Conservation (phyloP, 179 eudicot species). For the Heliamphora pulchella region DNA sequence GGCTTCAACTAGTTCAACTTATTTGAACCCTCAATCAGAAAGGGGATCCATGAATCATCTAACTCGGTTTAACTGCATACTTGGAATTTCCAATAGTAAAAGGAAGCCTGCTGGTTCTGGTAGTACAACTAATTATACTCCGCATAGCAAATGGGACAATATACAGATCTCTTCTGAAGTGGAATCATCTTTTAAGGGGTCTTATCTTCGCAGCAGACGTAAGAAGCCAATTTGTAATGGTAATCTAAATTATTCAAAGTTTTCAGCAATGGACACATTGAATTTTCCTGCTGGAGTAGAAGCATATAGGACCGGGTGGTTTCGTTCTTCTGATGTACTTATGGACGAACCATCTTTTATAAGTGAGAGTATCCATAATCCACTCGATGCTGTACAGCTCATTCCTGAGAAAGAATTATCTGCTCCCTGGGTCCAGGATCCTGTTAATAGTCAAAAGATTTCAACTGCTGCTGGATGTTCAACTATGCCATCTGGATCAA, state of each 20-base stretch:
- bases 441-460: conserved; percentile 19
- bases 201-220: not conserved
- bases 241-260: conserved; percentile 10
- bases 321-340: not conserved
- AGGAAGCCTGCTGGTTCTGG: conserved; percentile 10
- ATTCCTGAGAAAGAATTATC: conserved; percentile 2
- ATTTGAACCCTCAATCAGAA: not conserved
- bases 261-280: not conserved
- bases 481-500: conserved; percentile 18
- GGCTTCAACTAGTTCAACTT: conserved; percentile 14
- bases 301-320: conserved; percentile 8
- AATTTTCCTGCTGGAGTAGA: conserved; percentile 15
- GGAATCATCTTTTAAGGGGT: conserved; percentile 8
- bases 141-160: not conserved
- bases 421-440: conserved; percentile 14
- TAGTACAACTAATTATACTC: not conserved
- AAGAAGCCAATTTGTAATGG: conserved; percentile 11
- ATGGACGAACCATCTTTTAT: conserved; percentile 2
- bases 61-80: not conserved
- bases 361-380: conserved; percentile 1
- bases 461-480: conserved; percentile 25
- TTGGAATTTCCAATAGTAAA: not conserved
- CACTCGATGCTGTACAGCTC: conserved; percentile 12
- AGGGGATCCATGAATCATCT: not conserved
- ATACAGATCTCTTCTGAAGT: not conserved